Conservation (phyloP, 179 eudicot species). For the Beta corolliflora region DNA sequence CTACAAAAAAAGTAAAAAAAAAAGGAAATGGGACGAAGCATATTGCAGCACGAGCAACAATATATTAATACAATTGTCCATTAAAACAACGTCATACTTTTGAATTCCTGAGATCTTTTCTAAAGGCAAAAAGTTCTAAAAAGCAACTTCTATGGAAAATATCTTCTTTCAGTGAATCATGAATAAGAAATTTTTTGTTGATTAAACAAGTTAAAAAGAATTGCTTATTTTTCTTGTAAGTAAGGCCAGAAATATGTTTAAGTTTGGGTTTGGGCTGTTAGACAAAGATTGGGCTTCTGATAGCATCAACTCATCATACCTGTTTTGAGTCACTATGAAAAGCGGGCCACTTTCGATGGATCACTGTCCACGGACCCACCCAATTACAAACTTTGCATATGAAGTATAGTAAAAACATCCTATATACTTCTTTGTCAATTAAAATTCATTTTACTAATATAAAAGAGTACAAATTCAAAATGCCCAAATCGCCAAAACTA, state of each 20-base stretch:
- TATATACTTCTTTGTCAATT: too few relatives aligned
- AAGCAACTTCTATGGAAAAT: neutral
- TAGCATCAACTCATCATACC: neutral
- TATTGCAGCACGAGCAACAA: neutral
- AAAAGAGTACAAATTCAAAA: too few relatives aligned
- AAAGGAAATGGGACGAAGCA: too few relatives aligned
- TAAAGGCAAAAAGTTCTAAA: neutral
- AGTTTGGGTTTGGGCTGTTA: neutral
- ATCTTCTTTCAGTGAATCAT: neutral
- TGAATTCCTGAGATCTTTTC: neutral
- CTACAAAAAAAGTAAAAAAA: too few relatives aligned
- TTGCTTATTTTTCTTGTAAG: neutral
- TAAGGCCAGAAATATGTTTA: neutral
- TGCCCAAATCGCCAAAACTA: too few relatives aligned
- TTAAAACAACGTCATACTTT: neutral
- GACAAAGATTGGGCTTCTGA: slow-evolving; percentile 7
- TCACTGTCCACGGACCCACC: neutral
- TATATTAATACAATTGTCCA: neutral
- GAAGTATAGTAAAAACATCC: too few relatives aligned
- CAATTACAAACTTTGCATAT: too few relatives aligned
- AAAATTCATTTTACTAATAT: too few relatives aligned
- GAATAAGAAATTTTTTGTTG: neutral
- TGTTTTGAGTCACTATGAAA: neutral
- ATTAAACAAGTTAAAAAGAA: neutral
- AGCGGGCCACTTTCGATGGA: neutral